Conservation (phyloP, 169 alveolate genomes). For the Cyclospora cayetanensis region DNA sequence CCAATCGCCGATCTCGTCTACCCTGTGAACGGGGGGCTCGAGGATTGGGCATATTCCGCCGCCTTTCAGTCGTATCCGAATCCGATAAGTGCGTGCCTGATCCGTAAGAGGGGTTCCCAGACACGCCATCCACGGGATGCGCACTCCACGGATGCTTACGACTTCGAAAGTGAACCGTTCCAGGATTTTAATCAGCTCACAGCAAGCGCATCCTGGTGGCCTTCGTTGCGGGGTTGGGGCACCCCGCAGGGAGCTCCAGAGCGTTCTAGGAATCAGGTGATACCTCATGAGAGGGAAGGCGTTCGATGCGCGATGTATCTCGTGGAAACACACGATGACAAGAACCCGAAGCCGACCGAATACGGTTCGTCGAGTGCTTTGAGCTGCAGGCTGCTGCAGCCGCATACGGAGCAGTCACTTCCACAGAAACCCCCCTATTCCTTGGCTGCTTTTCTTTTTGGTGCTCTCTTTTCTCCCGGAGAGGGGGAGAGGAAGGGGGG, state of each 20-base stretch:
- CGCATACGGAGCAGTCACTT: background rate
- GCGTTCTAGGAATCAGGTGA: no score
- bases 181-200: background rate
- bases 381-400: background rate
- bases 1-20: constrained; percentile 82
- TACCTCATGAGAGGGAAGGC: background rate
- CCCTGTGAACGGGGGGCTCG: constrained; percentile 86
- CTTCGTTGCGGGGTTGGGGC: no score
- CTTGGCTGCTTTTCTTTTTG: background rate
- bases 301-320: constrained; percentile 31
- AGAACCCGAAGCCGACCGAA: constrained; percentile 9
- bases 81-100: constrained; percentile 1
- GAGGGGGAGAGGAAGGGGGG: background rate
- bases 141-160: background rate
- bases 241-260: no score
- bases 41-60: constrained; percentile 89
- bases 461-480: background rate
- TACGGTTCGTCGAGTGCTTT: no score
- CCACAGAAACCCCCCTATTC: background rate
- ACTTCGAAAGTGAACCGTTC: background rate
- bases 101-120: background rate
- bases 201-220: no score
- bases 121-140: background rate
- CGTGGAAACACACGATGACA: constrained; percentile 63
- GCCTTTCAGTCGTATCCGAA: constrained; percentile 77